Base-by-base conservation (phyloP, 2,329 filamentous ascomycete species). In the Aureobasidium uvarum region DNA sequence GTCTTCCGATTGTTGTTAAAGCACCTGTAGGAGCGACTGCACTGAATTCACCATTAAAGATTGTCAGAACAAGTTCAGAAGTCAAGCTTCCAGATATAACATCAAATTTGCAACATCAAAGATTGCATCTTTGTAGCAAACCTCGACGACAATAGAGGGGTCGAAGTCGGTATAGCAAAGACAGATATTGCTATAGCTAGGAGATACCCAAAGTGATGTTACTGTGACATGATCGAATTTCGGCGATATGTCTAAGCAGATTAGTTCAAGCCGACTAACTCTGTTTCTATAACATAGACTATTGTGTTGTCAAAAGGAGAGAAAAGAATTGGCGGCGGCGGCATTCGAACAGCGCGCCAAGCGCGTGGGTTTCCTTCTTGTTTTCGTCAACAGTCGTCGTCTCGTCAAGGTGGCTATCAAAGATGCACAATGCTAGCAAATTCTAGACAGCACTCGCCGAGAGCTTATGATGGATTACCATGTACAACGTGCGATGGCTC, bases 401-500 rank as follows among this genome's bases (percentile, higher is more conserved):
- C 36, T 56, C 23, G 2, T 25, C 18, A 41, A n/a, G 25, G 25
- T 25, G 4, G 36, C 5, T 25, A 25, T 38, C 38, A 58, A 45
- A 43, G 43, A 58, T 58, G 54, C 28, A 58, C 54, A 58, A 58
- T 45, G 39, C 20, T 58, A 28, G 16, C 39, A 31, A 31, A 31
- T 10, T 4, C 18, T n/a, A 31, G 54, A 31, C 54, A 33, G 33
- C 54, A n/a, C 25, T 28, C 39, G 31, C n/a, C 7, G 23, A 45
- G 25, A 51, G 39, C 16, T 31, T 38, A 16, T 31, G 38, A 46
- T 58, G 54, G 54, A 58, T 11, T 58, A 60, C 8, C 14, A 48
- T 48, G 31, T 13, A 13, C 64, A 66, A 31, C 55, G 56, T 36
- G 80, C 89, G 41, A 88, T 92, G 71, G 90, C 89, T 18, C 86